phyloP scores from a whole-genome alignment of 495 filamentous ascomycete species.

The Filosporella fistucella region DNA sequence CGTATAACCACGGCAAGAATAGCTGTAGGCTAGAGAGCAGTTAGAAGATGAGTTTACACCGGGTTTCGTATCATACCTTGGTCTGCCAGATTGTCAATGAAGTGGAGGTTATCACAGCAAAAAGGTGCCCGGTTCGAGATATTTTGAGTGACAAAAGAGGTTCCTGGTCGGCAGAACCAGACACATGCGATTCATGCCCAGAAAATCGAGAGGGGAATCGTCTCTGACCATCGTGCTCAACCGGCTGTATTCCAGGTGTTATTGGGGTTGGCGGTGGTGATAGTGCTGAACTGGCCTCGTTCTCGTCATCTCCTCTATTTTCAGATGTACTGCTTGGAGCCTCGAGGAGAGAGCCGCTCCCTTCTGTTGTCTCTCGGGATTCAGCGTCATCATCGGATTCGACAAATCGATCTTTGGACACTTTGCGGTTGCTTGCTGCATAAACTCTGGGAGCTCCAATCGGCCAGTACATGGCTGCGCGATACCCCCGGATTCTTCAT shows the following conservation, averaged over 20 bases:
- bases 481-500: slow-evolving; percentile 22
- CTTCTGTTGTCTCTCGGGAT: slow-evolving; percentile 29
- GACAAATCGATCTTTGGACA: slow-evolving; percentile 34
- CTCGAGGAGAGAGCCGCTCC: slow-evolving; percentile 28
- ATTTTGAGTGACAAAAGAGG: slow-evolving; percentile 71
- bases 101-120: slow-evolving; percentile 80
- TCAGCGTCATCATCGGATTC: slow-evolving; percentile 37
- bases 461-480: slow-evolving; percentile 90
- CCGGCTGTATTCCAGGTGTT: slow-evolving; percentile 46
- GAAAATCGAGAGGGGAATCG: slow-evolving; percentile 7
- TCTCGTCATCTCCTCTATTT: slow-evolving; percentile 8
- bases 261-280: slow-evolving; percentile 37
- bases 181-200: slow-evolving; percentile 13
- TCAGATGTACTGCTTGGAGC: slow-evolving; percentile 11
- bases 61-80: slow-evolving; percentile 53
- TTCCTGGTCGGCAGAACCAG: slow-evolving; percentile 35
- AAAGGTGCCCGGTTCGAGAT: slow-evolving; percentile 78
- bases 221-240: slow-evolving; percentile 42
- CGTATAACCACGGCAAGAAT: slow-evolving; percentile 81
- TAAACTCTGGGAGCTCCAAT: slow-evolving; percentile 86
- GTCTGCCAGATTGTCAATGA: slow-evolving; percentile 93
- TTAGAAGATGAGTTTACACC: slow-evolving; percentile 22
- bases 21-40: slow-evolving; percentile 68
- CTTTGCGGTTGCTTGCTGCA: slow-evolving; percentile 59
- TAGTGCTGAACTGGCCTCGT: background rate